Evolutionary conservation across 2,329 filamentous ascomycete species (phyloP).

Genomic region (Magnaporthales sp.): DNA sequence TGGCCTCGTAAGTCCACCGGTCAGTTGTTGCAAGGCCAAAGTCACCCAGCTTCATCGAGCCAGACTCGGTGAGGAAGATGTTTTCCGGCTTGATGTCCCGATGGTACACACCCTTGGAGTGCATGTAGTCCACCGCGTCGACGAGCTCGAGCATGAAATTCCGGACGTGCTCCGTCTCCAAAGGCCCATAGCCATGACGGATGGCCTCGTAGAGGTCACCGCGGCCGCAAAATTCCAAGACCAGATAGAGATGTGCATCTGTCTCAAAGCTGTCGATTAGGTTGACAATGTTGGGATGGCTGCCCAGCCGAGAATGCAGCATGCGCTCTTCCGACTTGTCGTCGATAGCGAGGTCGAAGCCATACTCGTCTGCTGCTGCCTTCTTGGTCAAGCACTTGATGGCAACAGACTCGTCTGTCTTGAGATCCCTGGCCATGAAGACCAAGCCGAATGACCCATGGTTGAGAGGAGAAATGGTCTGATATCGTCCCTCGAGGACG

Average conservation of each 20-base stretch:
- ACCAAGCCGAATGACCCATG: slow-evolving; percentile 99
- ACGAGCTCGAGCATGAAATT: slow-evolving; percentile 95
- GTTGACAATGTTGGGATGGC: slow-evolving; percentile 90
- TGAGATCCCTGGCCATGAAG: slow-evolving; percentile 77
- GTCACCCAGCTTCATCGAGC: slow-evolving; percentile 92
- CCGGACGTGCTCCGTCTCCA: slow-evolving; percentile 93
- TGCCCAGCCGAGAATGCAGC: slow-evolving; percentile 70
- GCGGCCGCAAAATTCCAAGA: slow-evolving; percentile 90
- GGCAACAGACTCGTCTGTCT: slow-evolving; percentile 73
- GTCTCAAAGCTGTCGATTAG: slow-evolving; percentile 88
- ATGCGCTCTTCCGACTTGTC: slow-evolving; percentile 74
- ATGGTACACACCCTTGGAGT: slow-evolving; percentile 85
- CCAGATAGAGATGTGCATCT: slow-evolving; percentile 78
- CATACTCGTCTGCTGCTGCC: slow-evolving; percentile 49
- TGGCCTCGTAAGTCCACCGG: slow-evolving; percentile 83
- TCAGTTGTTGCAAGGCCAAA: slow-evolving; percentile 89
- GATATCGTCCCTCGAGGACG: slow-evolving; percentile 80
- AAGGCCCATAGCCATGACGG: slow-evolving; percentile 73
- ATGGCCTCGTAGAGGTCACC: slow-evolving; percentile 98
- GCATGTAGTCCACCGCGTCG: slow-evolving; percentile 81
- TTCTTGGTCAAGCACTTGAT: slow-evolving; percentile 95
- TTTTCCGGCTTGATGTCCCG: slow-evolving; percentile 99
- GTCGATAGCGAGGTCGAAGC: slow-evolving; percentile 63
- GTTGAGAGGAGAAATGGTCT: slow-evolving; percentile 89
- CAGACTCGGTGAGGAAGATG: slow-evolving; percentile 83